phyloP scores from a whole-genome alignment of 306 rosid species.

The Rosa rugosa region DNA sequence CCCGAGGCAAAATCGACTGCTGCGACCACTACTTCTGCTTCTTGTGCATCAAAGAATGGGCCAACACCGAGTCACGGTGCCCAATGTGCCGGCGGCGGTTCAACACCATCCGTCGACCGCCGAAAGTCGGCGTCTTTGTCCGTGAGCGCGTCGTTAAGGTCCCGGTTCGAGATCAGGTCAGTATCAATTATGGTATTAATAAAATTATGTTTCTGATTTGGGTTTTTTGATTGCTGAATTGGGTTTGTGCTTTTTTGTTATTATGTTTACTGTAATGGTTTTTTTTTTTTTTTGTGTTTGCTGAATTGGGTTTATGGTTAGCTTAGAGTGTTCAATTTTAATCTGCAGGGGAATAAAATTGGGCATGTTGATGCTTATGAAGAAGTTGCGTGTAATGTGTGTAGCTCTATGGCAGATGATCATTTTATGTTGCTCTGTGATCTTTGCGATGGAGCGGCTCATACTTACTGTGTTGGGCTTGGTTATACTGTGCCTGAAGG shows the following conservation, averaged over 20 bases:
- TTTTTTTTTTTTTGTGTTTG: background rate
- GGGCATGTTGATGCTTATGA: conserved; percentile 46
- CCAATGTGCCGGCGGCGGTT: conserved; percentile 82
- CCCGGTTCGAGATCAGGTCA: conserved; percentile 71
- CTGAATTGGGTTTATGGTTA: background rate
- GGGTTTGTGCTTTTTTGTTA: background rate
- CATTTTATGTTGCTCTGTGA: conserved; percentile 64
- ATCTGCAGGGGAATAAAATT: conserved; percentile 44
- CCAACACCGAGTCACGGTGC: conserved; percentile 78
- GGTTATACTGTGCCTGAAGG: conserved; percentile 75
- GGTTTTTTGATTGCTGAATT: background rate
- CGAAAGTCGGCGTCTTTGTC: conserved; percentile 35
- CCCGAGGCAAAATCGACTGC: conserved; percentile 68
- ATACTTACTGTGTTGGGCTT: conserved; percentile 78
- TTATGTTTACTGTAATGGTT: background rate
- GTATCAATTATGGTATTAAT: background rate
- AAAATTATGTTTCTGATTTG: background rate
- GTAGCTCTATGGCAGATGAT: conserved; percentile 51
- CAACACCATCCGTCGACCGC: conserved; percentile 47
- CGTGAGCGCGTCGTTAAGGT: conserved; percentile 48
- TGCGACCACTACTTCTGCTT: conserved; percentile 80
- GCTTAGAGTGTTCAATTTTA: background rate
- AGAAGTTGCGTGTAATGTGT: conserved; percentile 46
- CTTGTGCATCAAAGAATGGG: conserved; percentile 80
- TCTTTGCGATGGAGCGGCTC: conserved; percentile 68